Conservation (phyloP, 1,284 basidiomycete species). For the Lignosus rhinocerotis region DNA sequence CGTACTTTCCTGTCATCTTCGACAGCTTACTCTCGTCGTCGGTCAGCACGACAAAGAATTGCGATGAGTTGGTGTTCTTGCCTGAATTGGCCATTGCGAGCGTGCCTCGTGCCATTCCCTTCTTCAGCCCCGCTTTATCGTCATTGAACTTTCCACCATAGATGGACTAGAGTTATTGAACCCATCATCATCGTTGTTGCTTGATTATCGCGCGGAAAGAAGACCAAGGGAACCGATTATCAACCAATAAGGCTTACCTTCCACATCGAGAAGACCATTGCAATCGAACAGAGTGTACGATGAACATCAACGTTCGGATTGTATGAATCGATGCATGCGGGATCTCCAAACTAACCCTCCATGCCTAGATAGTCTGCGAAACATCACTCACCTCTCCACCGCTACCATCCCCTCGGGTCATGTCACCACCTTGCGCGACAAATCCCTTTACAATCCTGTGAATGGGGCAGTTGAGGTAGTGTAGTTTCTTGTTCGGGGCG, state of each 20-base stretch:
- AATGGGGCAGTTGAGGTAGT: slow-evolving; percentile 44
- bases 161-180: slow-evolving; percentile 36
- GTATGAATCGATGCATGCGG: too few species aligned
- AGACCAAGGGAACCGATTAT: too few species aligned
- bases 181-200: background rate
- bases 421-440: slow-evolving; percentile 50
- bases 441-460: slow-evolving; percentile 49
- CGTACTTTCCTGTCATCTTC: slow-evolving; percentile 50
- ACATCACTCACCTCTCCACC: slow-evolving; percentile 45
- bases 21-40: slow-evolving; percentile 40
- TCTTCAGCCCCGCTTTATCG: slow-evolving; percentile 47
- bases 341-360: too few species aligned
- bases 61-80: slow-evolving; percentile 48
- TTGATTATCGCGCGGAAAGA: background rate
- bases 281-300: too few species aligned
- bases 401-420: slow-evolving; percentile 51
- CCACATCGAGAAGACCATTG: too few species aligned
- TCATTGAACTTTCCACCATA: slow-evolving; percentile 53
- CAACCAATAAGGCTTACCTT: too few species aligned
- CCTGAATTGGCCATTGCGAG: slow-evolving; percentile 51
- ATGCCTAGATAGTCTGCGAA: too few species aligned
- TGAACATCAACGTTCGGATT: too few species aligned
- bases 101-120: slow-evolving; percentile 40
- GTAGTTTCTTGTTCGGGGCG: slow-evolving; percentile 46
- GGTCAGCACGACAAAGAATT: slow-evolving; percentile 51